A percentile compares a stretch with the other conserved stretches of the same genome.
Conservation (phyloP, 129 eudicot genomes). For the Logfia minima region DNA sequence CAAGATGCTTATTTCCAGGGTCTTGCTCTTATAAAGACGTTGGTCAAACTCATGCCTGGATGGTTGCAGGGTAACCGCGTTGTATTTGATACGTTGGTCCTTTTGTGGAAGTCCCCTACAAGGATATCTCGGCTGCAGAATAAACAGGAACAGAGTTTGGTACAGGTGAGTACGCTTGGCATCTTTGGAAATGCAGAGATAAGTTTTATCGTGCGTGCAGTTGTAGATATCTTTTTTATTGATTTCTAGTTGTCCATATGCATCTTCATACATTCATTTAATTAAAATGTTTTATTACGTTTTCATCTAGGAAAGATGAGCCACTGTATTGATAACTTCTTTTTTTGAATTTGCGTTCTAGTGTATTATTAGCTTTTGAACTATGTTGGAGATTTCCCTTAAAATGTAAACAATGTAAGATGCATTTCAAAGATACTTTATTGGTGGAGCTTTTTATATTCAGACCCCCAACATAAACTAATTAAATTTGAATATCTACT, state of each 20-base stretch:
- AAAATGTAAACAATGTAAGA: background rate
- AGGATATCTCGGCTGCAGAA: slow-evolving; percentile 78
- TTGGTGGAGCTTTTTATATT: background rate
- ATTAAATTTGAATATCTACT: background rate
- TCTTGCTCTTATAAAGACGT: slow-evolving; percentile 78
- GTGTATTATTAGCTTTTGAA: background rate
- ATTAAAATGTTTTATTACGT: background rate
- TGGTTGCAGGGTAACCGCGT: slow-evolving; percentile 90
- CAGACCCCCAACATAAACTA: background rate
- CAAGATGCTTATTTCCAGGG: slow-evolving; percentile 95
- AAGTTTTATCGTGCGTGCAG: background rate
- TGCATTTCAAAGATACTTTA: background rate
- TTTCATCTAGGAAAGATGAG: background rate
- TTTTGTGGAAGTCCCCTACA: slow-evolving; percentile 90
- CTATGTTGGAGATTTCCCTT: background rate
- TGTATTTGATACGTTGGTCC: slow-evolving; percentile 79
- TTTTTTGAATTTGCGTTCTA: slow-evolving; percentile 1
- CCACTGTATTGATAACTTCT: background rate
- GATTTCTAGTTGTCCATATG: background rate
- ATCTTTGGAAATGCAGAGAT: background rate
- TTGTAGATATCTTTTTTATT: background rate
- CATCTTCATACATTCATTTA: background rate
- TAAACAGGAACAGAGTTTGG: slow-evolving; percentile 91
- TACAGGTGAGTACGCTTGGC: slow-evolving; percentile 61
- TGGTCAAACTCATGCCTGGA: slow-evolving; percentile 90